These are phyloP conservation scores for Discostella pseudostelligera DNA, from an alignment of 108 stramenopile species.

Conservation along the genomic window DNA sequence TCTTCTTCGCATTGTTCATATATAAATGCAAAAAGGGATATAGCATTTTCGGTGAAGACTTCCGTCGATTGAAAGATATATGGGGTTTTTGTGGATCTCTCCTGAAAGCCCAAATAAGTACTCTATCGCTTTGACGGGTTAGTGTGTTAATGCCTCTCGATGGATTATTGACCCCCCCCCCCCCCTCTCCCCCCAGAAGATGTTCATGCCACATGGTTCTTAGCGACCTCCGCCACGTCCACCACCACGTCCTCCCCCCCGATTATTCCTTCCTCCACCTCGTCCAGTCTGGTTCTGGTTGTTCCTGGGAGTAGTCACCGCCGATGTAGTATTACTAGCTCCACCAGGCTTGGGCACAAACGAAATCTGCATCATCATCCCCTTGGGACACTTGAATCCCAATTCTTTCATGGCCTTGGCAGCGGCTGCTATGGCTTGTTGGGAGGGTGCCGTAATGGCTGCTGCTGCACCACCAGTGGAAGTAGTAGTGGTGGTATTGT, in stretches of 20 bases:
- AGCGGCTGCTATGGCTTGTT: constrained; percentile 69
- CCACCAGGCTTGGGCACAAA: constrained; percentile 53
- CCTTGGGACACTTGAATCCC: constrained; percentile 68
- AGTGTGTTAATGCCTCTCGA: too few species aligned
- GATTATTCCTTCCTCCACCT: not conserved
- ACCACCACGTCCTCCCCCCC: constrained; percentile 18
- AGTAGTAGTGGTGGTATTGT: constrained; percentile 5
- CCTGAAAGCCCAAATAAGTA: too few species aligned
- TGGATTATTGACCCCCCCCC: too few species aligned
- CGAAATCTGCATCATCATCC: constrained; percentile 76
- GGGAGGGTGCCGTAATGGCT: constrained; percentile 25
- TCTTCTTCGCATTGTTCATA: too few species aligned
- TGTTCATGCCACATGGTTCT: too few species aligned
- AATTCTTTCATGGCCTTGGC: constrained; percentile 66
- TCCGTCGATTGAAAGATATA: too few species aligned
- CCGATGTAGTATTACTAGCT: not conserved
- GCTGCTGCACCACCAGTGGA: not conserved
- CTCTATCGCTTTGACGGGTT: too few species aligned
- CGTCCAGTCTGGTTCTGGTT: not conserved
- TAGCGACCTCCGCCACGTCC: constrained; percentile 20
- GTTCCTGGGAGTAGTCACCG: not conserved
- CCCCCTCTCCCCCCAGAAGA: too few species aligned
- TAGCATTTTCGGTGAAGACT: too few species aligned
- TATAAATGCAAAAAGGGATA: too few species aligned
- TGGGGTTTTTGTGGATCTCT: too few species aligned